Base-by-base conservation (phyloP, 2,329 filamentous ascomycete species). In the Claviceps capensis region DNA sequence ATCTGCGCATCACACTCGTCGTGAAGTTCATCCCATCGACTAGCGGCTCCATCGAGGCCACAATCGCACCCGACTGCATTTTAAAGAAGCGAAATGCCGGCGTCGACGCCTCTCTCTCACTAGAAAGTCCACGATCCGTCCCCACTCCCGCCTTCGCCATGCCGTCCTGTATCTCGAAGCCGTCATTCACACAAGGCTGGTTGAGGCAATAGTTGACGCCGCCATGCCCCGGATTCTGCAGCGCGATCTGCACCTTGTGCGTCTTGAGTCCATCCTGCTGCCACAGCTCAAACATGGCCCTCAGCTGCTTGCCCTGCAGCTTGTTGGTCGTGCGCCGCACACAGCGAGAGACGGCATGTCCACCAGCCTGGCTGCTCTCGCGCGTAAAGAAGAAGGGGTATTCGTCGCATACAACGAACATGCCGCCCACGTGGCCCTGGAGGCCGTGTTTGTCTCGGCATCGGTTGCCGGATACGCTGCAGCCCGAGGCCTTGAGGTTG, bases 151-250 rank as follows among this genome's bases (percentile, higher is more conserved):
- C 17, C 42, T 53, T 50, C 36, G 30, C 43, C 51, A 41, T 53
- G 40, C 48, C 48, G 13, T 47, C 47, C 45, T 53, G 51, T 4
- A 53, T 30, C 43, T 53, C 38, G 30, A 53, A 38, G 17, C 47
- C 47, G 13, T 53, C 51, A 13, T 47, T 49, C 5, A 49, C 17
- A 16, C 51, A 53, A 6, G 51, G 47, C 47, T 49, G 47, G n/a
- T 53, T 50, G 19, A 53, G n/a, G 17, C 51, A 49, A 36, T 52
- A 52, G 13, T 49, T 52, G 16, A 47, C 47, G 19, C 40, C 46
- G n/a, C 13, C 9, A 16, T 8, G 4, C 7, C 46, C 45, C n/a
- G 50, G 50, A 40, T 48, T 36, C 40, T 26, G 38, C 5, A 52
- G 19, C 6, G 23, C 50, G 2, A 52, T 17, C 40, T 23, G 38